Percentiles rank a stretch among this genome's conserved stretches.
Conservation (phyloP, 2,329 filamentous ascomycete genomes). For the Cladophialophora bantiana region DNA sequence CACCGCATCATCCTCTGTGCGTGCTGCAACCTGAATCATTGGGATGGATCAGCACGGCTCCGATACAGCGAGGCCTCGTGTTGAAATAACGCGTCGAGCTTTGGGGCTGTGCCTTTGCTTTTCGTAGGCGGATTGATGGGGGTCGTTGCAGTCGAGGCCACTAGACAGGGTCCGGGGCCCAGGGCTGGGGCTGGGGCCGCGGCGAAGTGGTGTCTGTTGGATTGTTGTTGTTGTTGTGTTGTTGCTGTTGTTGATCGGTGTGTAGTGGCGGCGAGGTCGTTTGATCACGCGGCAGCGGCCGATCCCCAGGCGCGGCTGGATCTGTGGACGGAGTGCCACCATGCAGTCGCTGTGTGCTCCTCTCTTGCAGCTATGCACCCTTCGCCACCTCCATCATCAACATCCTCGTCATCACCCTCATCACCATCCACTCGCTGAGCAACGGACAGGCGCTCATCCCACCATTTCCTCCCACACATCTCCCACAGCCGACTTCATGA, state of each 20-base stretch:
- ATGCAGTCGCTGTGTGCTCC: conserved; percentile 56
- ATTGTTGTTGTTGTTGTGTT: not conserved
- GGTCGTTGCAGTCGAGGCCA: no score
- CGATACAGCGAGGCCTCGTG: conserved; percentile 57
- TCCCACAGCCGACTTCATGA: conserved; percentile 82
- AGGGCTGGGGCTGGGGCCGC: not conserved
- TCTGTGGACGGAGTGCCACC: conserved; percentile 72
- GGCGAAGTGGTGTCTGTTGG: not conserved
- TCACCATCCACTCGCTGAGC: not conserved
- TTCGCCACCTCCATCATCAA: not conserved
- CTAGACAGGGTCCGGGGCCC: not conserved
- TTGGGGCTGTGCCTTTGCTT: not conserved
- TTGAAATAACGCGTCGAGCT: conserved; percentile 46
- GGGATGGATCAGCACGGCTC: conserved; percentile 54
- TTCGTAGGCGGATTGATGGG: no score
- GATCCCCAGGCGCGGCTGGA: conserved; percentile 73
- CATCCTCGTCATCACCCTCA: not conserved
- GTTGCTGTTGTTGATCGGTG: not conserved
- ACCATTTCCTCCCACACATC: conserved; percentile 77
- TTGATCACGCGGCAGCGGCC: not conserved
- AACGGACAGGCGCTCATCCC: conserved; percentile 57
- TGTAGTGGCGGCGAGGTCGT: not conserved
- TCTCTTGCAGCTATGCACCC: not conserved
- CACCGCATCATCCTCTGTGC: conserved; percentile 62
- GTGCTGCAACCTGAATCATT: conserved; percentile 61